These are phyloP conservation scores for Tripterygium wilfordii DNA, from an alignment of 177 flowering plant species.

Conservation along the genomic window DNA sequence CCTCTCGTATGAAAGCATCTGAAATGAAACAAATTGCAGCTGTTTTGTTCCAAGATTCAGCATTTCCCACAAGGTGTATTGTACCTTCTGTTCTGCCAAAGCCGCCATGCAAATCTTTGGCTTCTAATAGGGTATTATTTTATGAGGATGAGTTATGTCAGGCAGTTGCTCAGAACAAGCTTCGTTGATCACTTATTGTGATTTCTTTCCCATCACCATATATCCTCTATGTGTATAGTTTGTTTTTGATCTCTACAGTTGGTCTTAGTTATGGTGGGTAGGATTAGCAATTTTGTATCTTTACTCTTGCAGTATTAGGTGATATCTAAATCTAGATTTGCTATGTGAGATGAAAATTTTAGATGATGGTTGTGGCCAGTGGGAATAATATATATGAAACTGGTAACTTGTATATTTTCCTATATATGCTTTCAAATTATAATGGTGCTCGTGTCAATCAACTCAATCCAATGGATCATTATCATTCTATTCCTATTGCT, in stretches of 20 bases:
- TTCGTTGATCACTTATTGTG: slow-evolving; percentile 36
- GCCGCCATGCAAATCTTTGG: slow-evolving; percentile 67
- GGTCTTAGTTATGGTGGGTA: slow-evolving; percentile 7
- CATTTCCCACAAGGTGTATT: slow-evolving; percentile 58
- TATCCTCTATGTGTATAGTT: slow-evolving; percentile 25
- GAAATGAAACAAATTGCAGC: slow-evolving; percentile 82
- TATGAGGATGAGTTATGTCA: slow-evolving; percentile 94
- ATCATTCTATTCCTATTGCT: too few relatives aligned
- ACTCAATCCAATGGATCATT: too few relatives aligned
- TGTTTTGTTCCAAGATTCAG: slow-evolving; percentile 79
- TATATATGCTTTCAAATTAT: slow-evolving; percentile 7
- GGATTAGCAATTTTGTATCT: slow-evolving; percentile 39
- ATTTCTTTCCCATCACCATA: background rate
- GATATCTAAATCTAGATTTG: background rate
- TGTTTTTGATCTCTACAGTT: slow-evolving; percentile 5
- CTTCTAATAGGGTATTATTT: slow-evolving; percentile 73
- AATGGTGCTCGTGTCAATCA: too few relatives aligned
- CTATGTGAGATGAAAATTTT: slow-evolving; percentile 10
- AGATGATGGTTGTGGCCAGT: slow-evolving; percentile 2
- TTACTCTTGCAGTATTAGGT: slow-evolving; percentile 17
- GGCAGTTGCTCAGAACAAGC: slow-evolving; percentile 96
- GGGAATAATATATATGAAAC: slow-evolving; percentile 15
- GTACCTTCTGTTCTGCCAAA: slow-evolving; percentile 66
- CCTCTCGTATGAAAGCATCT: slow-evolving; percentile 54
- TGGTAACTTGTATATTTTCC: slow-evolving; percentile 25